Evolutionary conservation across 805 yeast species (phyloP).

Genomic region (Grigorovia jiainica): DNA sequence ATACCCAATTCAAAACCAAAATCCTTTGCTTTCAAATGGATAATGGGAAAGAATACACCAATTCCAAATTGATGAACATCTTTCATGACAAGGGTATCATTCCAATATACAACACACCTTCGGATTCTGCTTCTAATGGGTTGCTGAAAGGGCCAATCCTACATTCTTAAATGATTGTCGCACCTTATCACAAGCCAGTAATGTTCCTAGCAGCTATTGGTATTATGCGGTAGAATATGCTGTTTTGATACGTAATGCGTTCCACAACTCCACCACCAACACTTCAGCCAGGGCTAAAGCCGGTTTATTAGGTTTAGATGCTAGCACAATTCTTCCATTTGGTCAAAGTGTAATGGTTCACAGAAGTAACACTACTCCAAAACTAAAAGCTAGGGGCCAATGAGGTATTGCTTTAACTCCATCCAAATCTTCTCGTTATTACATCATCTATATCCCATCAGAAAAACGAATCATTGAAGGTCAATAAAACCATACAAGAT

Average conservation of each 20-base stretch:
- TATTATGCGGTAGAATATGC: conserved; percentile 8
- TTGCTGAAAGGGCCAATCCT: conserved; percentile 8
- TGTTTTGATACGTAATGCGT: conserved; percentile 4
- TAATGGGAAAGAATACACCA: conserved; percentile 9
- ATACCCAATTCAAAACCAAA: not conserved
- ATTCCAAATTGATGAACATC: not conserved
- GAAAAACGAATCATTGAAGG: no score
- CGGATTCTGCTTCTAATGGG: conserved; percentile 7
- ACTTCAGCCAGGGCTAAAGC: conserved; percentile 1
- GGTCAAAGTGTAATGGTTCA: conserved; percentile 9
- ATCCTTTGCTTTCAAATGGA: conserved; percentile 6
- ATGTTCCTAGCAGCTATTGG: conserved; percentile 7
- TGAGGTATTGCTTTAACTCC: conserved; percentile 4
- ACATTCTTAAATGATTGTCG: conserved; percentile 10
- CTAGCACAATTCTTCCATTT: conserved; percentile 4
- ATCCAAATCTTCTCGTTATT: conserved; percentile 5
- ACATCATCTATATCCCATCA: conserved; percentile 4
- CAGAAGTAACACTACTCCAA: not conserved
- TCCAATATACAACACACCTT: conserved; percentile 5
- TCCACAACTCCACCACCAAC: not conserved
- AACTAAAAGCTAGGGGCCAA: not conserved
- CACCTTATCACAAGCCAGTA: conserved; percentile 1
- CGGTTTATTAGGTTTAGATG: conserved; percentile 6
- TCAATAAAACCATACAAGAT: no score
- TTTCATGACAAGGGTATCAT: conserved; percentile 4